phyloP scores from a whole-genome alignment of 345 rosid genomes.

The Chamaenerion angustifolium region DNA sequence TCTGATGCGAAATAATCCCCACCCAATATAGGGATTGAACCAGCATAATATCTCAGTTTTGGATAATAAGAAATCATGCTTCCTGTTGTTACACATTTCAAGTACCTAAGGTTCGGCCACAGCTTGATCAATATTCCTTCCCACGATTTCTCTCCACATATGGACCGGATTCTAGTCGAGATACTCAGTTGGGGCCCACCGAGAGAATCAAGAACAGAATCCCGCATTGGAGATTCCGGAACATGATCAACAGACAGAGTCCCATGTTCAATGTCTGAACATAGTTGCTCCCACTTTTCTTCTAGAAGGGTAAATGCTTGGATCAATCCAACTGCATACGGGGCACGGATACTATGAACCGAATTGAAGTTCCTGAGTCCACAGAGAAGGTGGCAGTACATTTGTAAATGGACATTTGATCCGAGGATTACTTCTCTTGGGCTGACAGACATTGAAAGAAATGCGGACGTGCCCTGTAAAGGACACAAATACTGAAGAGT shows the following conservation, averaged over 20 bases:
- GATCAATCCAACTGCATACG: conserved; percentile 26
- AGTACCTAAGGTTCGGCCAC: conserved; percentile 32
- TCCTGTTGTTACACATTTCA: conserved; percentile 34
- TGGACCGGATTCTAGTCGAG: conserved; percentile 17
- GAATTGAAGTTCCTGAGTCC: conserved; percentile 24
- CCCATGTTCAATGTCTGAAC: conserved; percentile 32
- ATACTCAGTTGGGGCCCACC: conserved; percentile 30
- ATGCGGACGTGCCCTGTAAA: conserved; percentile 10
- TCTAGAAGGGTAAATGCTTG: conserved; percentile 20
- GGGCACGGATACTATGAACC: conserved; percentile 26
- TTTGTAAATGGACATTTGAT: conserved; percentile 23
- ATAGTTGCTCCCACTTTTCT: conserved; percentile 30
- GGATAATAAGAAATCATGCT: conserved; percentile 36
- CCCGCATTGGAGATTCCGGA: conserved; percentile 19
- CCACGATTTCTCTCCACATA: conserved; percentile 25
- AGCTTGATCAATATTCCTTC: conserved; percentile 28
- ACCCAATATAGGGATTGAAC: conserved; percentile 25
- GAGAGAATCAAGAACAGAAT: conserved; percentile 22
- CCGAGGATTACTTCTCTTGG: conserved; percentile 30
- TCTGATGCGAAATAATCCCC: conserved; percentile 43
- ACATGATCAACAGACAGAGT: conserved; percentile 14
- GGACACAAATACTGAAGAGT: no score
- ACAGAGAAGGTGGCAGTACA: conserved; percentile 41
- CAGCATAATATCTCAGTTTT: conserved; percentile 29
- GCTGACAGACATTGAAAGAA: conserved; percentile 11